A percentile compares a stretch with the other conserved stretches of the same genome.
These are phyloP conservation scores for Neurospora africana DNA, from an alignment of 495 filamentous ascomycete species.

Conservation along the genomic window DNA sequence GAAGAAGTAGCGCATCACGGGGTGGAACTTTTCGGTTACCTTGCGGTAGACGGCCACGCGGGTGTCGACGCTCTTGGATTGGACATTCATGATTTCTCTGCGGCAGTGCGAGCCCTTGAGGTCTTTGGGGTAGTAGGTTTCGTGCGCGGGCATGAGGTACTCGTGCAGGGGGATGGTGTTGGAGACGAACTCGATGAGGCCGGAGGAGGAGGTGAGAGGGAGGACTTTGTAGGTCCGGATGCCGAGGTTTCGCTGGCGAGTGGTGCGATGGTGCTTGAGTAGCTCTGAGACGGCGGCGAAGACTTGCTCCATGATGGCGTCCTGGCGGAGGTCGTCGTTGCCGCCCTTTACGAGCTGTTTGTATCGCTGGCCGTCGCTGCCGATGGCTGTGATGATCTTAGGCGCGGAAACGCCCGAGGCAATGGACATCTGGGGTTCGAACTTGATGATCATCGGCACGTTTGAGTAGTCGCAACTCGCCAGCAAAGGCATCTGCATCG, in stretches of 20 bases:
- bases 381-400: constrained; percentile 76
- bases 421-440: constrained; percentile 63
- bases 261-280: constrained; percentile 71
- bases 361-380: constrained; percentile 62
- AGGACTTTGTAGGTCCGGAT: constrained; percentile 95
- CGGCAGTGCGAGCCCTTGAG: constrained; percentile 63
- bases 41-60: constrained; percentile 63
- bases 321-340: constrained; percentile 93
- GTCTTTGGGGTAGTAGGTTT: constrained; percentile 76
- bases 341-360: constrained; percentile 92
- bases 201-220: constrained; percentile 68
- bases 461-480: constrained; percentile 60
- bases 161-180: constrained; percentile 86
- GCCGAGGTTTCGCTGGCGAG: constrained; percentile 74
- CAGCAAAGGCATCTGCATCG: constrained; percentile 71
- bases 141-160: constrained; percentile 82
- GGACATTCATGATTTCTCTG: constrained; percentile 63
- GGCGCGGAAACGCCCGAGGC: constrained; percentile 86
- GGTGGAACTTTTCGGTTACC: constrained; percentile 71
- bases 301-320: constrained; percentile 99
- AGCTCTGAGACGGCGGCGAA: constrained; percentile 91
- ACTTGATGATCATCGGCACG: constrained; percentile 58
- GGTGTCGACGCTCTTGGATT: constrained; percentile 54
- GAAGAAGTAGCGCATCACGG: constrained; percentile 95
- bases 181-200: constrained; percentile 94